Evolutionary conservation across 2,329 filamentous ascomycete genomes (phyloP).

Genomic region (Elsinoe arachidis): DNA sequence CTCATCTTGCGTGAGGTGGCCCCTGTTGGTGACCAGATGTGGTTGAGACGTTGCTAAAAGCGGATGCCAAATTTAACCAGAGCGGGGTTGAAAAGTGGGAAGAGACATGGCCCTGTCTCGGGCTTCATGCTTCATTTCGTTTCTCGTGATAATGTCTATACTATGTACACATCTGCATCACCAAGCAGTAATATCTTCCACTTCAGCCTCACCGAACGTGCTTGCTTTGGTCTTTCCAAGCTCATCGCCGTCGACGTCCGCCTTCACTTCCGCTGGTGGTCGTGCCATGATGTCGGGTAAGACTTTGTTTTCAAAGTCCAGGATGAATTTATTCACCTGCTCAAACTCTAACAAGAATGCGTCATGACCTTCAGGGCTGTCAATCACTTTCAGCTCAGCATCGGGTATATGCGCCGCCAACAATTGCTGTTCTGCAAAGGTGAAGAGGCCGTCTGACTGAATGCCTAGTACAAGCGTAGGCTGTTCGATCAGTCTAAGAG

Average conservation of each 20-base stretch:
- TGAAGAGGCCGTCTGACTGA: constrained; percentile 91
- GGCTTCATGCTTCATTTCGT: background rate
- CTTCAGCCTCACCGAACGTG: constrained; percentile 90
- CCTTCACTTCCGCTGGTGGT: constrained; percentile 33
- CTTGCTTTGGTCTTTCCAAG: constrained; percentile 66
- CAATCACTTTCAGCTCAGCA: constrained; percentile 72
- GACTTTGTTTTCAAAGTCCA: constrained; percentile 73
- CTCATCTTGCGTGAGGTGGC: no score
- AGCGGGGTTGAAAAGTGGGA: background rate
- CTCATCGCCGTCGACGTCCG: constrained; percentile 11
- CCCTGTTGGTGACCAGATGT: background rate
- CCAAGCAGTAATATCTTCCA: constrained; percentile 94
- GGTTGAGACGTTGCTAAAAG: background rate
- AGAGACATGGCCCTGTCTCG: background rate
- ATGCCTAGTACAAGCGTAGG: constrained; percentile 88
- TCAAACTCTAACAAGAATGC: constrained; percentile 95
- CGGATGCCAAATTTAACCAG: background rate
- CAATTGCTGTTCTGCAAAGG: constrained; percentile 92
- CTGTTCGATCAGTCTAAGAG: constrained; percentile 74
- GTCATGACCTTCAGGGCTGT: constrained; percentile 91
- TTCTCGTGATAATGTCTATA: background rate
- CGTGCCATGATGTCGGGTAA: constrained; percentile 78
- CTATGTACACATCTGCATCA: constrained; percentile 35
- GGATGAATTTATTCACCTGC: constrained; percentile 83
- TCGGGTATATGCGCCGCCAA: constrained; percentile 73